Percentiles rank a stretch among this genome's conserved stretches.
Conservation (phyloP, 2,329 filamentous ascomycete species). For the Colletotrichum truncatum region DNA sequence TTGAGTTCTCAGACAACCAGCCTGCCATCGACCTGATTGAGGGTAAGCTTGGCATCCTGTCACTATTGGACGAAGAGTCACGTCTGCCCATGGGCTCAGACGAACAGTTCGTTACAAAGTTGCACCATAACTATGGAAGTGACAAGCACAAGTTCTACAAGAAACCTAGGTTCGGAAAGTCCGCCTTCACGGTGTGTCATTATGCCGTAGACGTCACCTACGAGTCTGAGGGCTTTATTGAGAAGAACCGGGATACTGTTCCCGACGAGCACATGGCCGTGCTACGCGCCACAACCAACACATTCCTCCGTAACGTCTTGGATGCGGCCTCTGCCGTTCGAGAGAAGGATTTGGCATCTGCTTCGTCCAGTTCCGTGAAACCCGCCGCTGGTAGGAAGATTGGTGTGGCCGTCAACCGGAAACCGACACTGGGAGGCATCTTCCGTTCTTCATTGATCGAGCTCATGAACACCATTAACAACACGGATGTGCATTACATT, state of each 20-base stretch:
- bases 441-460: constrained; percentile 99
- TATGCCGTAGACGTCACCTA: constrained; percentile 99
- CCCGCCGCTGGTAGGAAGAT: constrained; percentile 85
- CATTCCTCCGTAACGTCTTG: constrained; percentile 85
- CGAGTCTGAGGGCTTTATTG: constrained; percentile 98
- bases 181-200: constrained; percentile 96
- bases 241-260: constrained; percentile 99
- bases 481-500: constrained; percentile 98
- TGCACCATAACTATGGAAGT: constrained; percentile 90
- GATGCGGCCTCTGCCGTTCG: constrained; percentile 86
- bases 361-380: constrained; percentile 77
- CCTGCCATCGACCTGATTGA: constrained; percentile 99
- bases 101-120: constrained; percentile 94
- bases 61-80: constrained; percentile 94
- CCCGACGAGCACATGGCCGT: constrained; percentile 98
- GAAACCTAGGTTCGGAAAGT: constrained; percentile 97
- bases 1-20: constrained; percentile 99
- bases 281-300: constrained; percentile 82
- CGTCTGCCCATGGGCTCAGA: constrained; percentile 96
- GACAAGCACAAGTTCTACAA: constrained; percentile 98
- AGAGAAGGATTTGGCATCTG: constrained; percentile 82
- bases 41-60: constrained; percentile 92
- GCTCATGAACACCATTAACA: constrained; percentile 97
- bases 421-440: constrained; percentile 96
- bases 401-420: constrained; percentile 91